phyloP scores from a whole-genome alignment of 139 green algal species.

The Coelastrella sp. region DNA sequence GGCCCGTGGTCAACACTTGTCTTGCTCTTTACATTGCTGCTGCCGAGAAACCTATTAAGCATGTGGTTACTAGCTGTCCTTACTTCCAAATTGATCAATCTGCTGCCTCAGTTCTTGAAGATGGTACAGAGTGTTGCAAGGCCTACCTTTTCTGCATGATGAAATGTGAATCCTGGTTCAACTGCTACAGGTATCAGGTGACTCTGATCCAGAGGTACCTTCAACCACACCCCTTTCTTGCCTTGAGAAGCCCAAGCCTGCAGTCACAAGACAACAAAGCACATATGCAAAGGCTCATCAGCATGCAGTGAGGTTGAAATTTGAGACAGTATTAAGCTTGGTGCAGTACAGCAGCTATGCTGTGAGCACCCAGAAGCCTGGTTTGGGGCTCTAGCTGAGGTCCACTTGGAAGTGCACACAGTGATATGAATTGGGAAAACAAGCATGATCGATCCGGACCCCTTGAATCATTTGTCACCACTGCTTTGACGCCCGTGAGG shows the following conservation, averaged over 20 bases:
- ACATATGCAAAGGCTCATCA: neutral
- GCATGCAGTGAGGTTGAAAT: neutral
- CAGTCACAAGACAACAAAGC: neutral
- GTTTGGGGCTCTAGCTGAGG: too few relatives aligned
- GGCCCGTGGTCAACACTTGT: neutral
- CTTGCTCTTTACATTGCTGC: neutral
- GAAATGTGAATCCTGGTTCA: constrained; percentile 75
- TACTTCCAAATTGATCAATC: too few relatives aligned
- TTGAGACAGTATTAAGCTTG: neutral
- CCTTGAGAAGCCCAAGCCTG: constrained; percentile 60
- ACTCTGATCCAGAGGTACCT: constrained; percentile 56
- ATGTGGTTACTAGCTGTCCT: too few relatives aligned
- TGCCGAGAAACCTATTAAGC: neutral
- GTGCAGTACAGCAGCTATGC: neutral
- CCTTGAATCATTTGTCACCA: too few relatives aligned
- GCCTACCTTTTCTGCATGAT: constrained; percentile 67
- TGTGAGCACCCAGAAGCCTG: neutral
- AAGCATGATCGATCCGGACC: too few relatives aligned
- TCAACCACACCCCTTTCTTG: constrained; percentile 80
- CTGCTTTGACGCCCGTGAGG: too few relatives aligned
- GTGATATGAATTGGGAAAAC: too few relatives aligned
- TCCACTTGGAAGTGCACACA: too few relatives aligned
- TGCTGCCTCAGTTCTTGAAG: too few relatives aligned
- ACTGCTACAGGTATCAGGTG: constrained; percentile 58
- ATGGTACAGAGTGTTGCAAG: neutral